A percentile compares a stretch with the other conserved stretches of the same genome.
Evolutionary conservation across 1,284 basidiomycete genomes (phyloP).

Genomic region (Ceratobasidium sp.): DNA sequence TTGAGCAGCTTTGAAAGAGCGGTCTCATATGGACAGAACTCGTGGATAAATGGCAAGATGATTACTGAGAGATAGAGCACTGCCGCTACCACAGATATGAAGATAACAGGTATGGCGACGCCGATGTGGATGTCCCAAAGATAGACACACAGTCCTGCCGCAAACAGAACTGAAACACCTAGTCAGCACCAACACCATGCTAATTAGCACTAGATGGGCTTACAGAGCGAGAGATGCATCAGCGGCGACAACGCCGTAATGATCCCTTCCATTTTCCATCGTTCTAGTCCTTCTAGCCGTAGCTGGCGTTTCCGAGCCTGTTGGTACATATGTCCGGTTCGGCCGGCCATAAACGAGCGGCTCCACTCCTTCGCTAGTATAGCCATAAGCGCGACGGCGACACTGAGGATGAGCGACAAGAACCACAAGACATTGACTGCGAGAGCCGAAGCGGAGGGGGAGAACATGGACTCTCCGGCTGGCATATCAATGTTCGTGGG

Average conservation of each 20-base stretch:
- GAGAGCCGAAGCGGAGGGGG: background rate
- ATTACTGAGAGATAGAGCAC: background rate
- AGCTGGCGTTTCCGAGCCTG: constrained; percentile 20
- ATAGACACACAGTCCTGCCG: background rate
- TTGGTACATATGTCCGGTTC: background rate
- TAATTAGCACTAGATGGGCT: background rate
- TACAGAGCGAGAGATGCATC: constrained; percentile 16
- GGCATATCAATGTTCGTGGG: background rate
- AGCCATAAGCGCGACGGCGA: background rate
- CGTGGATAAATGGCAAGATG: background rate
- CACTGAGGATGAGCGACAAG: background rate
- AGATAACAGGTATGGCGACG: constrained; percentile 8
- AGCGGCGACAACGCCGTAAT: constrained; percentile 8
- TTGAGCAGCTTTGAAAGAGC: too few species aligned
- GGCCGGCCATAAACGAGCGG: background rate
- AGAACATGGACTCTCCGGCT: background rate
- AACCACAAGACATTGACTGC: constrained; percentile 5
- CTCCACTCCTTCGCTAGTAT: constrained; percentile 2
- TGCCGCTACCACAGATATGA: background rate
- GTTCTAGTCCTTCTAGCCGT: constrained; percentile 3
- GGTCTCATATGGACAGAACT: background rate
- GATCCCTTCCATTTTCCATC: constrained; percentile 21
- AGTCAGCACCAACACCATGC: background rate
- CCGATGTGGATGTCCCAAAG: background rate
- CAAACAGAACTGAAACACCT: background rate